Conservation (phyloP, 2,329 filamentous ascomycete genomes). For the Fusarium sp. region DNA sequence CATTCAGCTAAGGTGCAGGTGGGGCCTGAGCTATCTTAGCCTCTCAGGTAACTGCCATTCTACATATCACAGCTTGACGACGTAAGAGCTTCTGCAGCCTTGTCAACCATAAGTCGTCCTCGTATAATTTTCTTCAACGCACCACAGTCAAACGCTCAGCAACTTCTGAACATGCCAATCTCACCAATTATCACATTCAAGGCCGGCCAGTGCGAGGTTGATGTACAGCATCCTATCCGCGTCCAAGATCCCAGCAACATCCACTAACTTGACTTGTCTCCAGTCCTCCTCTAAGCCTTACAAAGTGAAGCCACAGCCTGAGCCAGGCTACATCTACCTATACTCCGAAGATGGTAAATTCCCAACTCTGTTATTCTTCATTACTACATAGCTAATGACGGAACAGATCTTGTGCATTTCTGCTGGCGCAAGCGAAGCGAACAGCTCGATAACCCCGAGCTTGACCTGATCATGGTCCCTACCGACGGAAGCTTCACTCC, state of each 20-base stretch:
- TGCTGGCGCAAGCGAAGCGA: conserved; percentile 90
- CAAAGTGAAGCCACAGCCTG: conserved; percentile 78
- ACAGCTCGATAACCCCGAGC: conserved; percentile 76
- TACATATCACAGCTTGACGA: conserved; percentile 47
- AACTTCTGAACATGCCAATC: conserved; percentile 74
- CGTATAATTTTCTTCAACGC: conserved; percentile 15
- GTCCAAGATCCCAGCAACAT: conserved; percentile 8
- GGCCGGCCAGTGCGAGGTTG: conserved; percentile 87
- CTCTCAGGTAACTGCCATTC: conserved; percentile 33
- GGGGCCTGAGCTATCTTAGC: not conserved
- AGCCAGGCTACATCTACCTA: conserved; percentile 89
- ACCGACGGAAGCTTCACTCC: conserved; percentile 88
- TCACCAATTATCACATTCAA: conserved; percentile 94
- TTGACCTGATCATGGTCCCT: conserved; percentile 95
- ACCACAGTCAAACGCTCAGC: not conserved
- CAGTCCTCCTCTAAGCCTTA: conserved; percentile 66
- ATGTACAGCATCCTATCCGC: conserved; percentile 65
- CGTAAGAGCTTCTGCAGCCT: conserved; percentile 56
- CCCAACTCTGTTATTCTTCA: too few relatives aligned
- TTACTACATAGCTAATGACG: conserved; percentile 2
- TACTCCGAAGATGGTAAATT: conserved; percentile 85
- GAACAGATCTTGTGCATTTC: conserved; percentile 88
- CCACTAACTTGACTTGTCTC: conserved; percentile 42
- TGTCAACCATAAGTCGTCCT: conserved; percentile 26
- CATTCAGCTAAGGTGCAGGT: conserved; percentile 1